Evolutionary conservation across 345 rosid species (phyloP).

Genomic region (Carallia brachiata): DNA sequence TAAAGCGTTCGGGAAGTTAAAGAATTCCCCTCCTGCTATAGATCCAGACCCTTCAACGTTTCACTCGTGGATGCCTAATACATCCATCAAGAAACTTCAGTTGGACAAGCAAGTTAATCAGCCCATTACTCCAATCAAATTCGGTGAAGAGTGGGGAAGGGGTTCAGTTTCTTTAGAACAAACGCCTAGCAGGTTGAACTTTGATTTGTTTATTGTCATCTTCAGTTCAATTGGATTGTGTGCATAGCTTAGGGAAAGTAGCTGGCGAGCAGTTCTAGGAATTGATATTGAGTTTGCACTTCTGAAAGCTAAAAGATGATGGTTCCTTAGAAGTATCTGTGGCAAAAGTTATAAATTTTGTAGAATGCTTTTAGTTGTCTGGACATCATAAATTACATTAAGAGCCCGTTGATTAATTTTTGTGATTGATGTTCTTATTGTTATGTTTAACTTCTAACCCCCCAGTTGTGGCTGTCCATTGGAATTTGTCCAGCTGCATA

Average conservation of each 20-base stretch:
- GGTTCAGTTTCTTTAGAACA: conserved; percentile 47
- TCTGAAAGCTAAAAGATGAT: no score
- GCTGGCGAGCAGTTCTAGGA: no score
- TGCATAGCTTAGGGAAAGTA: no score
- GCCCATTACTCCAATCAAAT: conserved; percentile 42
- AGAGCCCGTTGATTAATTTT: no score
- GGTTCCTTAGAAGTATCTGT: no score
- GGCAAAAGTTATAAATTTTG: no score
- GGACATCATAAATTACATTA: no score
- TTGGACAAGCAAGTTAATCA: conserved; percentile 28
- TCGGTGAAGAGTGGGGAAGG: conserved; percentile 37
- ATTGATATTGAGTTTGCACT: no score
- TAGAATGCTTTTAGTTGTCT: no score
- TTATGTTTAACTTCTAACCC: no score
- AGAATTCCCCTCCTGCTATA: conserved; percentile 36
- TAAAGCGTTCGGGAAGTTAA: conserved; percentile 41
- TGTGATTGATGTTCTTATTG: no score
- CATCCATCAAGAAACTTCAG: conserved; percentile 41
- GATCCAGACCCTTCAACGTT: conserved; percentile 40
- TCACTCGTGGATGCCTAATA: conserved; percentile 66
- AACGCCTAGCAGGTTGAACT: conserved; percentile 59
- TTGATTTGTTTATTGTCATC: background rate
- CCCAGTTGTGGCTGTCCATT: background rate
- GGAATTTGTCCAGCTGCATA: conserved; percentile 37
- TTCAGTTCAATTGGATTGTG: background rate